Base-by-base conservation (phyloP, 2,329 filamentous ascomycete species). In the Lachnellula suecica region DNA sequence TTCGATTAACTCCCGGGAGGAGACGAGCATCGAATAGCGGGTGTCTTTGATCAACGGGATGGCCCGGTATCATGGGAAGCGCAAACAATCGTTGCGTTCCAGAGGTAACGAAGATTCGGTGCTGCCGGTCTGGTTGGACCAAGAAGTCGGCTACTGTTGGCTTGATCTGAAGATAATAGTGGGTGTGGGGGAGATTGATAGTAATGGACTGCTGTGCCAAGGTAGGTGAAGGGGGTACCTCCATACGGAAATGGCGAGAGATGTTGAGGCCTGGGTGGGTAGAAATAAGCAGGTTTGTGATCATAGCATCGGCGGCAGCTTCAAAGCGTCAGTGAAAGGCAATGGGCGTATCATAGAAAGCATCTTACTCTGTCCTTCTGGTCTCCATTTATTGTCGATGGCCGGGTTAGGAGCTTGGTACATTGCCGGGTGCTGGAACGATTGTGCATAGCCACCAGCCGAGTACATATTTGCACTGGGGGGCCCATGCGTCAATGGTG, bases 11-110 rank as follows among this genome's bases (percentile, higher is more conserved):
- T 6, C 90, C 91, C 2, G 81, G 79, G 23, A 82, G 78, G 24
- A 96, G 73, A 47, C 81, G 81, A 7, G 85, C 79, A 61, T 96
- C 91, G 62, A 91, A 96, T 0, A 88, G 73, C n/a, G 86, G 84
- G 57, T 83, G 83, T 53, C 77, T 75, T 43, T 71, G 76, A 60
- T 79, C 75, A 41, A 79, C 71, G 20, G 73, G 70, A 47, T 83
- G 82, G 20, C 82, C 78, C 3, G 80, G 77, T 22, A 79, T 75
- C 56, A 81, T 79, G 29, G 66, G 67, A 54, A 68, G 60, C 19
- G 63, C 61, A 59, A 63, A 61, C 27, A 87, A 75, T 7, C 87
- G 78, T 46, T 82, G 79, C 37, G 79, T 82, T 63, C 92, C 89
- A 44, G 88, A 78, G 1, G 83, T 78, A 29, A 91, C 87, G 66